phyloP scores from a whole-genome alignment of 805 yeast genomes.

The Wickerhamiella domercqiae region DNA sequence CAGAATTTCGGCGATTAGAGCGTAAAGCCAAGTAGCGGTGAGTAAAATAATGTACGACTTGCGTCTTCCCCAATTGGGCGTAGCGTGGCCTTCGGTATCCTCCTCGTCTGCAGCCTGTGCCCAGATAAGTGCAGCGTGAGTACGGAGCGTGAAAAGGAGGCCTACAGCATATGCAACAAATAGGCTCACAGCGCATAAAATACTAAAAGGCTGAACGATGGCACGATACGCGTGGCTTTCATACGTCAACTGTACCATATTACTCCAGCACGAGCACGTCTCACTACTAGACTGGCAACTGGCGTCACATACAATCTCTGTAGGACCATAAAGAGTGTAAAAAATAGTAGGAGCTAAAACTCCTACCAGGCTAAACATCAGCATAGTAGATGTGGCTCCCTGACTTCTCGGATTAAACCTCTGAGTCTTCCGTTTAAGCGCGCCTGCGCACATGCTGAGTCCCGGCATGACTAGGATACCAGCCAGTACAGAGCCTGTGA shows the following conservation, averaged over 20 bases:
- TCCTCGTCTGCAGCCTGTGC: constrained; percentile 42
- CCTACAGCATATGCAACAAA: constrained; percentile 81
- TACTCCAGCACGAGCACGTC: constrained; percentile 33
- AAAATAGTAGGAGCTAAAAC: constrained; percentile 87
- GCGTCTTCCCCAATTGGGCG: constrained; percentile 64
- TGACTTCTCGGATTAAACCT: constrained; percentile 92
- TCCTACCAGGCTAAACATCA: constrained; percentile 74
- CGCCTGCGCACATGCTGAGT: constrained; percentile 95
- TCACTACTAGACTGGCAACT: constrained; percentile 1
- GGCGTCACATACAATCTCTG: constrained; percentile 48
- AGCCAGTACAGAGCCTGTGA: constrained; percentile 85
- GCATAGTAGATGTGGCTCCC: constrained; percentile 93
- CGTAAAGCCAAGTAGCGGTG: constrained; percentile 74
- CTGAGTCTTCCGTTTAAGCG: constrained; percentile 80
- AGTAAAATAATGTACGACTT: constrained; percentile 73
- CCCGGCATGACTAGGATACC: constrained; percentile 90
- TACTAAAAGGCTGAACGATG: constrained; percentile 68
- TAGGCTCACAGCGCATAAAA: constrained; percentile 63
- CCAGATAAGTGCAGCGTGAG: constrained; percentile 97
- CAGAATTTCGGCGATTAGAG: constrained; percentile 83
- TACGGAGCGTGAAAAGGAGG: constrained; percentile 78
- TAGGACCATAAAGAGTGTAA: constrained; percentile 79
- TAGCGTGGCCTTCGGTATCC: constrained; percentile 53
- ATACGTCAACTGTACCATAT: constrained; percentile 53
- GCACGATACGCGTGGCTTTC: constrained; percentile 49